A percentile compares a stretch with the other conserved stretches of the same genome.
Conservation (phyloP, 2,329 filamentous ascomycete species). For the Aspergillus viridinutans region DNA sequence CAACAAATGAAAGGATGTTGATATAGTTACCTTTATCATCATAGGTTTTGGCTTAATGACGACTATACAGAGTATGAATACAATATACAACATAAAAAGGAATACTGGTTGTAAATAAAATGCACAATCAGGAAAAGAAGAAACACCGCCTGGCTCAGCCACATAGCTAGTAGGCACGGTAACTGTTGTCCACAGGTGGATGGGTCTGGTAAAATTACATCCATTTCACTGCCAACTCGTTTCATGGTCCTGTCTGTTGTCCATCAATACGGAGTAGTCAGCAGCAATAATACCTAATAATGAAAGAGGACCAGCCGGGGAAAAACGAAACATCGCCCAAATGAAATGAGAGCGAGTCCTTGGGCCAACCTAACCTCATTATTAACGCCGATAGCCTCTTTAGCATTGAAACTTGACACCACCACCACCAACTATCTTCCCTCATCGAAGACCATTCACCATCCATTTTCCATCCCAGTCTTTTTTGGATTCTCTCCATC, state of each 20-base stretch:
- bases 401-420: conserved; percentile 15
- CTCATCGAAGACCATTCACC: not conserved
- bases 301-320: not conserved
- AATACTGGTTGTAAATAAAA: not conserved
- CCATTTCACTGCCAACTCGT: not conserved
- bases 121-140: conserved; percentile 6
- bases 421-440: not conserved
- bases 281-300: not conserved
- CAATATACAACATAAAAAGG: not conserved
- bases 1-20: not conserved
- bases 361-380: not conserved
- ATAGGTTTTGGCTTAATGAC: not conserved
- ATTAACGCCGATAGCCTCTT: conserved; percentile 17
- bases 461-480: conserved; percentile 5
- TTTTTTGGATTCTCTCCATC: conserved; percentile 6
- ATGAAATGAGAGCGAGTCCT: conserved; percentile 3
- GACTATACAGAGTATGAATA: not conserved
- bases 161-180: not conserved
- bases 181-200: not conserved
- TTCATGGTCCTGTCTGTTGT: not conserved
- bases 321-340: conserved; percentile 1
- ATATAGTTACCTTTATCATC: not conserved
- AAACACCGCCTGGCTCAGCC: conserved; percentile 5
- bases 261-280: not conserved
- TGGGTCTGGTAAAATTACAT: not conserved